Evolutionary conservation across 1,284 basidiomycete genomes (phyloP).

Genomic region (Cutaneotrichosporon sp.): DNA sequence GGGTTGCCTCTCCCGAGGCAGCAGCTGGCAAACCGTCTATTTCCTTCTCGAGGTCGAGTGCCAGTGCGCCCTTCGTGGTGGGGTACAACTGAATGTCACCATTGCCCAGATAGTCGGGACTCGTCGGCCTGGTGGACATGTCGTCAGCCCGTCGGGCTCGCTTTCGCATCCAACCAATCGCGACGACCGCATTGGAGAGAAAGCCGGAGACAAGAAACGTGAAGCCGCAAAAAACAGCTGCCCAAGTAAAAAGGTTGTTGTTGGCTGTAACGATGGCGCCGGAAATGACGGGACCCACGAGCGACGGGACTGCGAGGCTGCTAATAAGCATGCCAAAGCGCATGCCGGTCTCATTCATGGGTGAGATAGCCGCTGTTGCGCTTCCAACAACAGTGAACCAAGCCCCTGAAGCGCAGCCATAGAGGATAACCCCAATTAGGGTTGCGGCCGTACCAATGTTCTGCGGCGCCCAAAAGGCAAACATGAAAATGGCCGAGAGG

Average conservation of each 20-base stretch:
- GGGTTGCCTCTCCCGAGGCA: too few relatives aligned
- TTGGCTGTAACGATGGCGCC: constrained; percentile 25
- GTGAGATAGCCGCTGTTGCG: constrained; percentile 36
- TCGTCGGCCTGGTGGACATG: neutral
- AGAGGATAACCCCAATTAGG: constrained; percentile 36
- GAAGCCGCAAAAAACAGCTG: constrained; percentile 31
- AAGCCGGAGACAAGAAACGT: constrained; percentile 24
- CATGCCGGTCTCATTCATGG: constrained; percentile 41
- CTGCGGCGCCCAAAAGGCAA: constrained; percentile 20
- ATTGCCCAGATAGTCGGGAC: neutral
- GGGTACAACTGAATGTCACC: neutral
- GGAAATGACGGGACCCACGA: constrained; percentile 37
- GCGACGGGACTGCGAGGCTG: constrained; percentile 27
- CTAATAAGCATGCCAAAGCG: constrained; percentile 44
- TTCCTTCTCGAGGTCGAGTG: neutral
- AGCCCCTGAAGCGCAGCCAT: constrained; percentile 33
- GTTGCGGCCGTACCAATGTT: constrained; percentile 20
- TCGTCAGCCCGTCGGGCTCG: neutral
- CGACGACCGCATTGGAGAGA: neutral
- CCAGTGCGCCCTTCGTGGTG: neutral
- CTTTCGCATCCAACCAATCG: neutral
- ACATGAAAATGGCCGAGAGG: constrained; percentile 14
- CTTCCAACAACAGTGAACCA: constrained; percentile 38
- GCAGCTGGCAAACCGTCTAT: neutral
- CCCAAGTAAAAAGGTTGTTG: constrained; percentile 26